Percentiles rank a stretch among this genome's conserved stretches.
phyloP scores from a whole-genome alignment of 371 early-diverging fungal species.

The Coemansia sp. region DNA sequence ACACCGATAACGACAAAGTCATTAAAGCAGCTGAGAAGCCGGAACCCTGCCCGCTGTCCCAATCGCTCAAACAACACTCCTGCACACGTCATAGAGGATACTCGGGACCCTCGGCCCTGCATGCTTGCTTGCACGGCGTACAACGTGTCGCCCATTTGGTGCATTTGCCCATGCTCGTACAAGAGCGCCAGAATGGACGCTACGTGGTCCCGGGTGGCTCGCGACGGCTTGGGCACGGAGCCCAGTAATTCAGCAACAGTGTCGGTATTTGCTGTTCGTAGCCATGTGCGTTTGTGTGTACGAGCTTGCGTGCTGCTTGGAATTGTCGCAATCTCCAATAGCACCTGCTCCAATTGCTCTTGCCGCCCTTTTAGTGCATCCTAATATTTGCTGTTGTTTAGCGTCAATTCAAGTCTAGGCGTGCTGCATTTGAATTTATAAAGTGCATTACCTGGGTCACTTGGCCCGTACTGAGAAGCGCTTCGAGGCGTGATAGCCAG shows the following conservation, averaged over 20 bases:
- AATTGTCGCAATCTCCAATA: conserved; percentile 32
- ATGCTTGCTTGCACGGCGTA: conserved; percentile 31
- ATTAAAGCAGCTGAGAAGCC: conserved; percentile 59
- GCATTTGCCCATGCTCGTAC: conserved; percentile 38
- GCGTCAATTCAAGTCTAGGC: not conserved
- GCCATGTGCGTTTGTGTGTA: conserved; percentile 6
- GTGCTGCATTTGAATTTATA: not conserved
- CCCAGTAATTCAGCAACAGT: not conserved
- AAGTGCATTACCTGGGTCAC: conserved; percentile 12
- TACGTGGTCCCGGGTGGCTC: conserved; percentile 34
- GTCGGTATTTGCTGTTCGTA: not conserved
- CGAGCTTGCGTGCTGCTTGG: conserved; percentile 11
- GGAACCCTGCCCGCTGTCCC: conserved; percentile 60
- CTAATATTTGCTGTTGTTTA: not conserved
- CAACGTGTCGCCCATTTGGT: conserved; percentile 35
- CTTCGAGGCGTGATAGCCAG: conserved; percentile 51
- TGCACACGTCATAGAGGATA: conserved; percentile 74
- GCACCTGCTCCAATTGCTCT: conserved; percentile 26
- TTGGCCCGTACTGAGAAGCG: conserved; percentile 15
- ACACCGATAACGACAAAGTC: conserved; percentile 70
- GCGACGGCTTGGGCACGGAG: conserved; percentile 31
- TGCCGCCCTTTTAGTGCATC: conserved; percentile 24
- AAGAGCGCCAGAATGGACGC: conserved; percentile 28
- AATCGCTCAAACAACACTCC: conserved; percentile 66
- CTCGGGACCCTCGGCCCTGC: conserved; percentile 43